Evolutionary conservation across 441 rosid species (phyloP).

Genomic region (Populus hybrid): DNA sequence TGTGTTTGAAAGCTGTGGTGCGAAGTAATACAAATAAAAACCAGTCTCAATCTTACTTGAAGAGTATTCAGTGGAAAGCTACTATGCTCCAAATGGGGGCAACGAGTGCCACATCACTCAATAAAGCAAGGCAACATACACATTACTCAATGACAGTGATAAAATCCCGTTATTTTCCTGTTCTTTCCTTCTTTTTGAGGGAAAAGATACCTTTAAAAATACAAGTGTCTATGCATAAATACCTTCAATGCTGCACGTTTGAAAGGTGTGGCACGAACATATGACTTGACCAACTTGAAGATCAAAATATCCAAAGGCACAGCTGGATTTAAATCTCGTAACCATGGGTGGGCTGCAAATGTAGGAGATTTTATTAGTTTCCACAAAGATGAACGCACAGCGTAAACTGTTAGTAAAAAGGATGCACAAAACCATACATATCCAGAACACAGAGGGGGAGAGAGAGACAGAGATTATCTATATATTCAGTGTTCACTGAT

Average conservation of each 20-base stretch:
- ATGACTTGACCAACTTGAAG: conserved; percentile 74
- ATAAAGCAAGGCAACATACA: not conserved
- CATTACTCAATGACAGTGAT: not conserved
- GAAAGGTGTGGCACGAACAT: conserved; percentile 72
- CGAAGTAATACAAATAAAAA: not conserved
- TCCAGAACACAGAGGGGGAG: not conserved
- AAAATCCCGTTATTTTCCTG: conserved; percentile 19
- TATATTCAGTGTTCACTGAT: not conserved
- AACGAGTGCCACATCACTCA: not conserved
- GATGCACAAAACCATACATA: not conserved
- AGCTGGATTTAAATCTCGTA: conserved; percentile 51
- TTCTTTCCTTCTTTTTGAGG: conserved; percentile 55
- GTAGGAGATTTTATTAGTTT: conserved; percentile 14
- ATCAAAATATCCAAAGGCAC: conserved; percentile 74
- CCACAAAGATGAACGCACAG: not conserved
- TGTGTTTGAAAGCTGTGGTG: conserved; percentile 59
- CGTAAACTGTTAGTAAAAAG: not conserved
- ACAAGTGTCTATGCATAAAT: conserved; percentile 15
- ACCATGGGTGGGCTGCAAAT: conserved; percentile 89
- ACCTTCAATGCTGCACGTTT: conserved; percentile 88
- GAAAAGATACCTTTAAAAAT: conserved; percentile 26
- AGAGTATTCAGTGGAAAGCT: not conserved
- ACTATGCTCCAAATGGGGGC: not conserved
- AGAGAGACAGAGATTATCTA: not conserved
- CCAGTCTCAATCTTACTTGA: not conserved